phyloP scores from a whole-genome alignment of 108 stramenopile genomes.

The Bacterosira constricta region DNA sequence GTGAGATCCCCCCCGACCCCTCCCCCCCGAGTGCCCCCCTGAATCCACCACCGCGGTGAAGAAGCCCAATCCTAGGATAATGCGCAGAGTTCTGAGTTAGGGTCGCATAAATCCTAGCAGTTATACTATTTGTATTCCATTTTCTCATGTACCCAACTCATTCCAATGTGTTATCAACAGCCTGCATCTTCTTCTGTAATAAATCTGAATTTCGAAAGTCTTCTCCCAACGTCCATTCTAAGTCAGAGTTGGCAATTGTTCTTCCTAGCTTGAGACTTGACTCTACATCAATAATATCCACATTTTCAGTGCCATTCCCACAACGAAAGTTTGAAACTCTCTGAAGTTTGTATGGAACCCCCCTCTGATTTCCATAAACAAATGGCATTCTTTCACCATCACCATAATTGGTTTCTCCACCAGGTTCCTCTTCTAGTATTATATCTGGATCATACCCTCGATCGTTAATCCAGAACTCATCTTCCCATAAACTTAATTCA shows the following conservation, averaged over 20 bases:
- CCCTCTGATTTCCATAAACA: constrained; percentile 82
- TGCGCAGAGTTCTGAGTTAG: too few species aligned
- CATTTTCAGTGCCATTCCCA: too few species aligned
- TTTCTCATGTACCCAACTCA: too few species aligned
- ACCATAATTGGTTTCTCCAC: background rate
- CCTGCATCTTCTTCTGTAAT: constrained; percentile 53
- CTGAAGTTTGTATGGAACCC: constrained; percentile 78
- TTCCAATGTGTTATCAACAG: too few species aligned
- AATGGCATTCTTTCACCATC: constrained; percentile 41
- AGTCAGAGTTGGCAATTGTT: constrained; percentile 39
- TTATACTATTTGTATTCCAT: too few species aligned
- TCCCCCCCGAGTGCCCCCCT: too few species aligned
- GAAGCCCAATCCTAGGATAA: too few species aligned
- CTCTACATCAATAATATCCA: constrained; percentile 3
- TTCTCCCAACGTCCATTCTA: constrained; percentile 79
- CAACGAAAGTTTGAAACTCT: constrained; percentile 60
- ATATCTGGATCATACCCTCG: constrained; percentile 74
- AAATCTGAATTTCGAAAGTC: constrained; percentile 50
- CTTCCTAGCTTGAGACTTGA: constrained; percentile 3
- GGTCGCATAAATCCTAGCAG: too few species aligned
- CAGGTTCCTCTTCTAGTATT: constrained; percentile 11
- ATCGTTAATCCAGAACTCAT: constrained; percentile 87
- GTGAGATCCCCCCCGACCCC: too few species aligned
- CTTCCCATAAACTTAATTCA: constrained; percentile 75
- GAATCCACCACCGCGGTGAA: too few species aligned